Evolutionary conservation across 1,284 basidiomycete species (phyloP).

Genomic region (Papiliotrema laurentii): DNA sequence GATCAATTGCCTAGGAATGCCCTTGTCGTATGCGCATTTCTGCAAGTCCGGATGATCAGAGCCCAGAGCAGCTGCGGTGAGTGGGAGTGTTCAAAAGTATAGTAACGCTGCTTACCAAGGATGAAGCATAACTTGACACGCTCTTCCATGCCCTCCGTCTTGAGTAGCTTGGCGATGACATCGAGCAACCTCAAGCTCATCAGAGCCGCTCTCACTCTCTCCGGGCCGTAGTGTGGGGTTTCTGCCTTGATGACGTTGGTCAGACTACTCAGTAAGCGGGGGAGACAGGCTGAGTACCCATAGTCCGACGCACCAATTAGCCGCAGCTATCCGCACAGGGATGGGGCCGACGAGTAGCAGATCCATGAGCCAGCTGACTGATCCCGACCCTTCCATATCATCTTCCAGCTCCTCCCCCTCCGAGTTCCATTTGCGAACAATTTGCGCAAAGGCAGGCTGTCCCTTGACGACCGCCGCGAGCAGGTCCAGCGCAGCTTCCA

Average conservation of each 20-base stretch:
- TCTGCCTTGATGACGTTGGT: constrained; percentile 40
- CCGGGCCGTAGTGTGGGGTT: constrained; percentile 11
- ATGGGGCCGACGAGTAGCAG: constrained; percentile 31
- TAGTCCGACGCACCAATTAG: constrained; percentile 30
- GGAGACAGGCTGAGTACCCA: not conserved
- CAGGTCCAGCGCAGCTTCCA: constrained; percentile 66
- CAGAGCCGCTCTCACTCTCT: constrained; percentile 11
- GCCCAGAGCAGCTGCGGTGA: constrained; percentile 60
- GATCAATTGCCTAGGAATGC: constrained; percentile 25
- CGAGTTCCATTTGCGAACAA: constrained; percentile 19
- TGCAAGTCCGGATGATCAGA: constrained; percentile 65
- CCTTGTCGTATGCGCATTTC: constrained; percentile 33
- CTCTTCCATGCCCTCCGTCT: constrained; percentile 32
- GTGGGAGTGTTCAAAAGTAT: too few species aligned
- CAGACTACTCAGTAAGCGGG: constrained; percentile 23
- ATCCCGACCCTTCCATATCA: not conserved
- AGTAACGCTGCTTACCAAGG: constrained; percentile 54
- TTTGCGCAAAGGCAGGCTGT: constrained; percentile 47
- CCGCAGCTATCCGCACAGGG: constrained; percentile 38
- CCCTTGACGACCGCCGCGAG: constrained; percentile 68
- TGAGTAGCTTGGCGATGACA: constrained; percentile 28
- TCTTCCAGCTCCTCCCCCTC: constrained; percentile 5
- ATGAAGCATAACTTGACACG: constrained; percentile 58
- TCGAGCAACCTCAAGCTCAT: constrained; percentile 26
- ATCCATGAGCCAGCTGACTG: constrained; percentile 17